Evolutionary conservation across 768 basidiomycete genomes (phyloP).

Genomic region (Suillus tomentosus): DNA sequence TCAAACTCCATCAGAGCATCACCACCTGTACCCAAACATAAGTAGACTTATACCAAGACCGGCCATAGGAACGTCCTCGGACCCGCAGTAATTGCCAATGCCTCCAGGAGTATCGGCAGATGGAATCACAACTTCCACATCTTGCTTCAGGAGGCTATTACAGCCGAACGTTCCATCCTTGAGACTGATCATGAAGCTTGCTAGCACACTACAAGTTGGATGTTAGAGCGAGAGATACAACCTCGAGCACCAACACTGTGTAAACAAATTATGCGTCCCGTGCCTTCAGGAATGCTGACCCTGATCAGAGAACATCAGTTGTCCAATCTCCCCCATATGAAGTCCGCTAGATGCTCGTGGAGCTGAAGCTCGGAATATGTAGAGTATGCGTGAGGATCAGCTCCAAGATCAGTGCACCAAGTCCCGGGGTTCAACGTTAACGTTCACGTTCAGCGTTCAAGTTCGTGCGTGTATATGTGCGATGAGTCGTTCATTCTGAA

Average conservation of each 20-base stretch:
- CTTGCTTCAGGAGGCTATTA: constrained; percentile 88
- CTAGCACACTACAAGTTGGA: too few relatives aligned
- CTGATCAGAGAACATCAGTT: not conserved
- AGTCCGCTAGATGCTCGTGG: not conserved
- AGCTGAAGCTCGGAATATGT: not conserved
- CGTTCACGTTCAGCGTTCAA: too few relatives aligned
- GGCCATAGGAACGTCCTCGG: too few relatives aligned
- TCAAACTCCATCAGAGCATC: too few relatives aligned
- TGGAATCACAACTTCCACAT: constrained; percentile 97
- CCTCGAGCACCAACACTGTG: not conserved
- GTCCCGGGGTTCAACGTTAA: too few relatives aligned
- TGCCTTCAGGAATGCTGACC: not conserved
- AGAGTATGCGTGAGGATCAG: not conserved
- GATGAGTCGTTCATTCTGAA: too few relatives aligned
- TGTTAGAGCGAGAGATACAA: not conserved
- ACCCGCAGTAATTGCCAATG: constrained; percentile 68
- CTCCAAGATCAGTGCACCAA: too few relatives aligned
- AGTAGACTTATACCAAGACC: too few relatives aligned
- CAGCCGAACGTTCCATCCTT: constrained; percentile 61
- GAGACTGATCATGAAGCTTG: not conserved
- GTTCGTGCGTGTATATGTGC: too few relatives aligned
- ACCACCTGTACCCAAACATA: too few relatives aligned
- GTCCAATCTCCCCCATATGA: not conserved
- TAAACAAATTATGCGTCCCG: not conserved
- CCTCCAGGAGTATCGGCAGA: constrained; percentile 78